Percentiles rank a stretch among this genome's conserved stretches.
These are phyloP conservation scores for Bondarzewia mesenterica DNA, from an alignment of 1,284 basidiomycete genomes.

Conservation along the genomic window DNA sequence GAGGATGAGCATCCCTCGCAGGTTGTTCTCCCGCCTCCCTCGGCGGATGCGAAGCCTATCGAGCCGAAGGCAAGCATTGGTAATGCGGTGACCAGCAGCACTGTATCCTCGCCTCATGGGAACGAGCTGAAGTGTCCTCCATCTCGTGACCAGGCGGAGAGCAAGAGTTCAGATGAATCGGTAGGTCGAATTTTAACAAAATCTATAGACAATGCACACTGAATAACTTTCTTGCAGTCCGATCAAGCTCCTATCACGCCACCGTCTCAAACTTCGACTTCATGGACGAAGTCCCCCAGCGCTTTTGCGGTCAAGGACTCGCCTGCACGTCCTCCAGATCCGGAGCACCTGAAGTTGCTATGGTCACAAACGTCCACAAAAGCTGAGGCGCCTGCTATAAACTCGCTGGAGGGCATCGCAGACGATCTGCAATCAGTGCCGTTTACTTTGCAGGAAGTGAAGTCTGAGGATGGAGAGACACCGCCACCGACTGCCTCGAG, in stretches of 20 bases:
- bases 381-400: constrained; percentile 52
- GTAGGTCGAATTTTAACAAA: constrained; percentile 23
- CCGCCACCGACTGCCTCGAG: constrained; percentile 48
- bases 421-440: constrained; percentile 71
- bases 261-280: constrained; percentile 27
- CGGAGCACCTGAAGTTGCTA: constrained; percentile 72
- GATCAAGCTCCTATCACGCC: constrained; percentile 42
- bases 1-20: constrained; percentile 27
- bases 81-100: not conserved
- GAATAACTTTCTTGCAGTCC: constrained; percentile 21
- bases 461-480: constrained; percentile 72
- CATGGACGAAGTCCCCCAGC: constrained; percentile 46
- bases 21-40: too few relatives aligned
- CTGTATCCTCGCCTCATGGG: not conserved
- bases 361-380: constrained; percentile 76
- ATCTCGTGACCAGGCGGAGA: not conserved
- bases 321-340: constrained; percentile 57
- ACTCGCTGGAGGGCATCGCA: constrained; percentile 70
- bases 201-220: not conserved
- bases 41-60: too few relatives aligned
- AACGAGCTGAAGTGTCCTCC: not conserved
- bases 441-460: constrained; percentile 72
- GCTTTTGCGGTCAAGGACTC: constrained; percentile 52
- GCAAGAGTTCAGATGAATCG: constrained; percentile 38
- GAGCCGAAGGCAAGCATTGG: too few relatives aligned